Base-by-base conservation (phyloP, 2,329 filamentous ascomycete genomes). In the Bipolaris sorokiniana region DNA sequence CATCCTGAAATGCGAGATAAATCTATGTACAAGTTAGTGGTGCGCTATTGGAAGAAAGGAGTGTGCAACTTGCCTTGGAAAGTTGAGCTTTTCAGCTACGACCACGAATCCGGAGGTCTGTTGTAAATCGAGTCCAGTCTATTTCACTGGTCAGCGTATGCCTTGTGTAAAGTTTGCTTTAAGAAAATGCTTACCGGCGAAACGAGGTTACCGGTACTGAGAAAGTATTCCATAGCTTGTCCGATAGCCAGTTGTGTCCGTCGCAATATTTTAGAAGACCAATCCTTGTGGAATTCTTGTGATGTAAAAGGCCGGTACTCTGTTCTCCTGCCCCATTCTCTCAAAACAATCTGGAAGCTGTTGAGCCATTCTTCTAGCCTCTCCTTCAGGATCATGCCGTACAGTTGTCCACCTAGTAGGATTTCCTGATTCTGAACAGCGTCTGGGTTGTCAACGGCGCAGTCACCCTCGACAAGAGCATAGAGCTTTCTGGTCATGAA, bases 1-100 rank as follows among this genome's bases (percentile, higher is more conserved):
- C 92, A 97, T 97, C 66, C 95, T 90, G 84, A 99, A 99, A 78
- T 99, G 95, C 77, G 91, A 95, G 80, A 99, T 96, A 80, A 98
- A 99, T 70, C 95, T 91, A 71, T 96, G 87, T 76, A 98, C 3
- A 13, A 33, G 47, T 49, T 9, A 49, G 47, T 49, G 9, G 9
- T 28, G 16, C 28, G 47, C 28, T 10, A 37, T 22, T 31, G 10
- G 13, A 40, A 16, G 34, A 26, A 16, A 20, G 26, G 3, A 20
- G 1, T 15, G 1, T 33, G n/a, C 20, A 31, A 22, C 42, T 46
- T 15, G n/a, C 42, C 42, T 46, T 20, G 42, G 42, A 28, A 46
- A 46, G 42, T 46, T 46, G 26, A 46, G 42, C 28, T 46, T 46
- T 46, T 46, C 95, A 2, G 95, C 95, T 49, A 98, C 93, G 48